Evolutionary conservation across 2,329 filamentous ascomycete genomes (phyloP).

Genomic region (Pleomassaria siparia): DNA sequence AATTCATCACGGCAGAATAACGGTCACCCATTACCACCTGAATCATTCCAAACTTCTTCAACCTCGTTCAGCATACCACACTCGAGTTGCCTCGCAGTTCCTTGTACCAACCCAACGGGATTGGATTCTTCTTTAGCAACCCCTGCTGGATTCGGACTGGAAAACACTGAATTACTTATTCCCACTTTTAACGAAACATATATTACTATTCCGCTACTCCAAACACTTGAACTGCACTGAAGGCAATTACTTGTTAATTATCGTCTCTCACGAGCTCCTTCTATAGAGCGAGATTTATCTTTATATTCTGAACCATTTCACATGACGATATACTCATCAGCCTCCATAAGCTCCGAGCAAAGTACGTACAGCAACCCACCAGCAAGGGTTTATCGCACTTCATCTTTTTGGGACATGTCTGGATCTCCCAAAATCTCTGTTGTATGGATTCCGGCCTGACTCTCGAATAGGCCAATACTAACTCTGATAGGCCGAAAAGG

Average conservation of each 20-base stretch:
- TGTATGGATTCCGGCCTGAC: conserved; percentile 18
- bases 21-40: conserved; percentile 8
- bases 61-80: conserved; percentile 9
- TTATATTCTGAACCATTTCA: conserved; percentile 10
- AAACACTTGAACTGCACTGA: conserved; percentile 10
- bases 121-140: conserved; percentile 5
- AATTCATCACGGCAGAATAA: conserved; percentile 14
- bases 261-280: background rate
- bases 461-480: conserved; percentile 3
- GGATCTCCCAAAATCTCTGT: conserved; percentile 21
- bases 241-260: background rate
- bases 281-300: background rate
- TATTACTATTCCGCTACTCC: conserved; percentile 3
- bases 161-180: conserved; percentile 5
- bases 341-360: conserved; percentile 19
- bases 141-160: conserved; percentile 6
- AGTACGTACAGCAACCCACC: conserved; percentile 30
- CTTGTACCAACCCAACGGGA: conserved; percentile 8
- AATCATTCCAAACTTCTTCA: conserved; percentile 11
- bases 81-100: conserved; percentile 21
- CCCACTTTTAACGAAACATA: background rate
- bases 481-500: conserved; percentile 47
- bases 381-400: conserved; percentile 23
- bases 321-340: conserved; percentile 26
- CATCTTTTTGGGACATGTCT: conserved; percentile 30